Percentiles rank a stretch among this genome's conserved stretches.
phyloP scores from a whole-genome alignment of 495 filamentous ascomycete genomes.

The Delitschia confertaspora region DNA sequence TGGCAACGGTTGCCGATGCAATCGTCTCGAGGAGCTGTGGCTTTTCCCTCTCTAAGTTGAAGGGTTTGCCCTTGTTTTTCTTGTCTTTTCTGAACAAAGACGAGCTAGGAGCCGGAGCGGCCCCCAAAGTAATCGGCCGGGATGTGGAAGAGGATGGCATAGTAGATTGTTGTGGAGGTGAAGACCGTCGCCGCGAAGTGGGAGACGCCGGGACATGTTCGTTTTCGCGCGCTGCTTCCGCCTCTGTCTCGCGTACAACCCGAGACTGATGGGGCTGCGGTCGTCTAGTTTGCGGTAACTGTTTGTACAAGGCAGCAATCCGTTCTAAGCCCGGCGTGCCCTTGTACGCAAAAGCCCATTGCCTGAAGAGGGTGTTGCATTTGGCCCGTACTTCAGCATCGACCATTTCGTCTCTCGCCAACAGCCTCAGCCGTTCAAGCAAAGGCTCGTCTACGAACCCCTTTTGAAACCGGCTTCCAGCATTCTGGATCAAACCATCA shows the following conservation, averaged over 20 bases:
- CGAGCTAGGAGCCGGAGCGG: slow-evolving; percentile 23
- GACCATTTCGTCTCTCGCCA: slow-evolving; percentile 74
- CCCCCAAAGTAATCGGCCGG: slow-evolving; percentile 17
- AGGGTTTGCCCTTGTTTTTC: slow-evolving; percentile 48
- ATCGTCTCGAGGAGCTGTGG: slow-evolving; percentile 72
- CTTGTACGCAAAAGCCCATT: slow-evolving; percentile 82
- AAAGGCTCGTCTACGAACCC: slow-evolving; percentile 86
- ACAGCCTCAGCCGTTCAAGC: slow-evolving; percentile 82
- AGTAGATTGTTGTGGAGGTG: slow-evolving; percentile 5
- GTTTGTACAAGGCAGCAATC: slow-evolving; percentile 72
- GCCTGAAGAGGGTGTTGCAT: slow-evolving; percentile 72
- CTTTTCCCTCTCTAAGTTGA: slow-evolving; percentile 83
- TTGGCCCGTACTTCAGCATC: slow-evolving; percentile 80
- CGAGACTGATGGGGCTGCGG: slow-evolving; percentile 63
- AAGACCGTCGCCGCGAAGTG: slow-evolving; percentile 5
- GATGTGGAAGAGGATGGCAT: slow-evolving; percentile 23
- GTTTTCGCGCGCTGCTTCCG: slow-evolving; percentile 51
- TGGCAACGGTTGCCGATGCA: slow-evolving; percentile 75
- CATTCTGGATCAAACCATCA: slow-evolving; percentile 91
- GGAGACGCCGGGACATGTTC: slow-evolving; percentile 11
- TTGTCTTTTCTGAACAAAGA: slow-evolving; percentile 39
- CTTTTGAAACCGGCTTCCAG: slow-evolving; percentile 78
- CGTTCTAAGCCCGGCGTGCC: slow-evolving; percentile 69
- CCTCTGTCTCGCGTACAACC: slow-evolving; percentile 66
- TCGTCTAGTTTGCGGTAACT: slow-evolving; percentile 59